These are phyloP conservation scores for Mentha longifolia DNA, from an alignment of 257 asterid species.

Conservation along the genomic window DNA sequence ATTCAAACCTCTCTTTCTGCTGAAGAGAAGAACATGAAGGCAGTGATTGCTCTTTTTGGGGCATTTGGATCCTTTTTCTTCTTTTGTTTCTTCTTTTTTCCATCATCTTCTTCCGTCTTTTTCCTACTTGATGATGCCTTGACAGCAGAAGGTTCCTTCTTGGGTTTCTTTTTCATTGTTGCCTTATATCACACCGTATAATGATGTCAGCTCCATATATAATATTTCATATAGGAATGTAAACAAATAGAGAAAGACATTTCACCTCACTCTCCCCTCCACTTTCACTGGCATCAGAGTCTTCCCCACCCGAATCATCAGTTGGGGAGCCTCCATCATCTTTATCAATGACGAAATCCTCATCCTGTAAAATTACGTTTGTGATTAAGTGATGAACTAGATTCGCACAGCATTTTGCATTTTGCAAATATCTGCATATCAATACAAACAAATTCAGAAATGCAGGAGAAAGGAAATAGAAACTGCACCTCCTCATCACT, in stretches of 20 bases:
- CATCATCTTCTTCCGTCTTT: constrained; percentile 69
- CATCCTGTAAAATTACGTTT: constrained; percentile 54
- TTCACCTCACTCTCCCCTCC: constrained; percentile 71
- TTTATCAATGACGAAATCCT: constrained; percentile 73
- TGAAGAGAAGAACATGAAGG: constrained; percentile 88
- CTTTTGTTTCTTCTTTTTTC: constrained; percentile 78
- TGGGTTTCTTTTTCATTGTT: constrained; percentile 59
- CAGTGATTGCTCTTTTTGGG: constrained; percentile 81
- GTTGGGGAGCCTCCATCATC: constrained; percentile 96
- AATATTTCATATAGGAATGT: constrained; percentile 3
- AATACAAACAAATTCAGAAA: neutral
- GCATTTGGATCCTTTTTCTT: constrained; percentile 97
- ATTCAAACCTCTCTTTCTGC: constrained; percentile 81
- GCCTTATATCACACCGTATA: constrained; percentile 43
- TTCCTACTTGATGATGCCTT: constrained; percentile 69
- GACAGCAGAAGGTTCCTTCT: constrained; percentile 61
- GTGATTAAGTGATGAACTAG: neutral
- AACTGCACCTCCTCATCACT: constrained; percentile 76
- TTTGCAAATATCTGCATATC: neutral
- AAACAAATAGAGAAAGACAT: constrained; percentile 2
- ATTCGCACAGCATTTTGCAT: neutral
- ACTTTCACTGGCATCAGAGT: constrained; percentile 70
- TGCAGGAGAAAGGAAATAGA: constrained; percentile 10
- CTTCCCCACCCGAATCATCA: constrained; percentile 90
- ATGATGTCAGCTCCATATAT: constrained; percentile 31